These are phyloP conservation scores for Trematosphaeria pertusa DNA, from an alignment of 2,329 filamentous ascomycete genomes.

Conservation along the genomic window DNA sequence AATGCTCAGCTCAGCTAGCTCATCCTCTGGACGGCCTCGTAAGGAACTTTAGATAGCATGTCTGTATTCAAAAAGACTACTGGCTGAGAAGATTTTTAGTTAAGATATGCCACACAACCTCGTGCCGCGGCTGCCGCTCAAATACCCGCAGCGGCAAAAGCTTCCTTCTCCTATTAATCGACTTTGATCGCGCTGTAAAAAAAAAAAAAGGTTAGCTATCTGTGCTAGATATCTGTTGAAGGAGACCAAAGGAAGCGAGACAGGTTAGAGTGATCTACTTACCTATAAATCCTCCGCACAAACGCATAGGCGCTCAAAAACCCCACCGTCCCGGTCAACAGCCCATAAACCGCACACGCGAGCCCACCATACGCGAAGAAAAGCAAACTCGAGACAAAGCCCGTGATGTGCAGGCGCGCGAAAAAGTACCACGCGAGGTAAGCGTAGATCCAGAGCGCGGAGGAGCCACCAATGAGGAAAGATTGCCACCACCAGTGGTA, in stretches of 20 bases:
- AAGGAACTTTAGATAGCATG: too few species aligned
- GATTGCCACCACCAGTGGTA: slow-evolving; percentile 94
- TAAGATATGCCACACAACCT: too few species aligned
- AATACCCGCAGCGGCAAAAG: too few species aligned
- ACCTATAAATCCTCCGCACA: slow-evolving; percentile 84
- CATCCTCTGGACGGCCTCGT: too few species aligned
- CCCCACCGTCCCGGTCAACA: slow-evolving; percentile 82
- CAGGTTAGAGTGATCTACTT: too few species aligned
- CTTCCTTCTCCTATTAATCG: slow-evolving; percentile 12
- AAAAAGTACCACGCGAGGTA: slow-evolving; percentile 88
- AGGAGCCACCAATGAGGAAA: slow-evolving; percentile 79
- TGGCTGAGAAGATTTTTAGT: too few species aligned
- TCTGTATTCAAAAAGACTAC: too few species aligned
- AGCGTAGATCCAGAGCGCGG: slow-evolving; percentile 79
- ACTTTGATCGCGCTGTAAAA: slow-evolving; percentile 55
- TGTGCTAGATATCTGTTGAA: too few species aligned
- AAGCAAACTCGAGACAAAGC: slow-evolving; percentile 78
- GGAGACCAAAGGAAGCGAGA: too few species aligned
- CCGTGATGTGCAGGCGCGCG: slow-evolving; percentile 79
- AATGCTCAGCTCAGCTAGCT: too few species aligned
- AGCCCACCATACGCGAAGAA: slow-evolving; percentile 88
- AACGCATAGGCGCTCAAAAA: slow-evolving; percentile 86
- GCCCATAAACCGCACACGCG: slow-evolving; percentile 79
- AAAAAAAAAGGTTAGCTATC: too few species aligned
- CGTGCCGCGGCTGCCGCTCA: too few species aligned